These are phyloP conservation scores for Vanderwaltozyma tropicalis DNA, from an alignment of 805 yeast genomes.

Conservation along the genomic window DNA sequence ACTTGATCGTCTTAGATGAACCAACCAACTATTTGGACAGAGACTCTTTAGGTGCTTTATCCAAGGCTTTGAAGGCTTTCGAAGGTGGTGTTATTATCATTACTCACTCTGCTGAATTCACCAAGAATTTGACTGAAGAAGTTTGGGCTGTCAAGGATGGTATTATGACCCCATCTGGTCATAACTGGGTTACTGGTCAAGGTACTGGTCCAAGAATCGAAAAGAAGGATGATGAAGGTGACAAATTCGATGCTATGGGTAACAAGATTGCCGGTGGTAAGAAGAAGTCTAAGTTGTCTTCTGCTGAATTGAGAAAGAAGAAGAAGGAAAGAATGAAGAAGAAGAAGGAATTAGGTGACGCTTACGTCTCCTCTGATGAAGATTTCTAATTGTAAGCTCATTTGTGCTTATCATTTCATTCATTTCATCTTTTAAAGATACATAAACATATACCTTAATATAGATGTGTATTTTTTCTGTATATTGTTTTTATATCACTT, in stretches of 20 bases:
- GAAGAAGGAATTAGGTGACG: slow-evolving; percentile 99
- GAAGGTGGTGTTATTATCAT: slow-evolving; percentile 99
- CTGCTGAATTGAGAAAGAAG: slow-evolving; percentile 99
- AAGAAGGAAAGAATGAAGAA: slow-evolving; percentile 99
- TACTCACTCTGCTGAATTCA: slow-evolving; percentile 99
- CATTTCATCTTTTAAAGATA: slow-evolving; percentile 2
- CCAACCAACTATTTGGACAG: slow-evolving; percentile 99
- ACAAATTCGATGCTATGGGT: slow-evolving; percentile 99
- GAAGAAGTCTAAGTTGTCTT: slow-evolving; percentile 95
- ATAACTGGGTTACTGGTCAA: slow-evolving; percentile 99
- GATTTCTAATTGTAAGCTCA: slow-evolving; percentile 43
- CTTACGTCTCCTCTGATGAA: slow-evolving; percentile 96
- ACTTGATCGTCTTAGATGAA: slow-evolving; percentile 97
- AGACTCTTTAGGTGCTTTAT: slow-evolving; percentile 98
- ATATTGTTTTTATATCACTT: slow-evolving; percentile 5
- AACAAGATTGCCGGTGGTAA: slow-evolving; percentile 94
- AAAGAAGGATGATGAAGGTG: slow-evolving; percentile 94
- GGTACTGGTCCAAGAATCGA: slow-evolving; percentile 99
- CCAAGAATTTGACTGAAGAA: slow-evolving; percentile 98
- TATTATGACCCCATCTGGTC: slow-evolving; percentile 99
- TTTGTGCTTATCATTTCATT: too few species aligned
- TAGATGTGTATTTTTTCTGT: slow-evolving; percentile 4
- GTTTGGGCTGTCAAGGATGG: slow-evolving; percentile 99
- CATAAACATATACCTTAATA: slow-evolving; percentile 1
- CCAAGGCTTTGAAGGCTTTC: slow-evolving; percentile 96